Conservation (phyloP, 495 filamentous ascomycete species). For the Lichenothelia convexa region DNA sequence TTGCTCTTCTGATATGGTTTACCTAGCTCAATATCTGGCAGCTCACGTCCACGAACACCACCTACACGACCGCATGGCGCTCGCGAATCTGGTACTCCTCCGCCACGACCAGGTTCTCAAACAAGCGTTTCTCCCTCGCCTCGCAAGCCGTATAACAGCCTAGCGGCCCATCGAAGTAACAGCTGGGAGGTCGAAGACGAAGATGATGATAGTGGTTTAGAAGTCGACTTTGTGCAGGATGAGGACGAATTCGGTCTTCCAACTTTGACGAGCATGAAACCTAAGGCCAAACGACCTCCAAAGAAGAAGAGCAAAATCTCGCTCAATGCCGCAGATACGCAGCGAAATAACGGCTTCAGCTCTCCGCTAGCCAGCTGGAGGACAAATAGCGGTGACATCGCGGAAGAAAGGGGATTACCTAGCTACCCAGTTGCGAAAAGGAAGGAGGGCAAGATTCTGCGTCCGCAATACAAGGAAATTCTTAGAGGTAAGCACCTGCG, state of each 20-base stretch:
- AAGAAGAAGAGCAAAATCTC: slow-evolving; percentile 29
- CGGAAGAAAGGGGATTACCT: slow-evolving; percentile 71
- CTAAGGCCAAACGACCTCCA: slow-evolving; percentile 38
- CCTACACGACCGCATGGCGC: slow-evolving; percentile 26
- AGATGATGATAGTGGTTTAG: slow-evolving; percentile 30
- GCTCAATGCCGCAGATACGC: slow-evolving; percentile 16
- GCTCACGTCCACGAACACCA: slow-evolving; percentile 43
- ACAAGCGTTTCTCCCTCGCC: slow-evolving; percentile 37
- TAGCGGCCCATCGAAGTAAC: slow-evolving; percentile 54
- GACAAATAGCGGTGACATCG: slow-evolving; percentile 77
- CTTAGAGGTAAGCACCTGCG: no score
- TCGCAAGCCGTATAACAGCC: slow-evolving; percentile 52
- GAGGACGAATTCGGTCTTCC: slow-evolving; percentile 91
- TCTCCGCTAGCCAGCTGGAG: slow-evolving; percentile 16
- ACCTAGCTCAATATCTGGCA: slow-evolving; percentile 33
- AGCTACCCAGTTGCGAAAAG: slow-evolving; percentile 76
- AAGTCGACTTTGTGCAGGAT: slow-evolving; percentile 60
- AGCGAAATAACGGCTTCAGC: slow-evolving; percentile 6
- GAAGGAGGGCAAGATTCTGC: slow-evolving; percentile 79
- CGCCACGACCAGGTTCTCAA: slow-evolving; percentile 18
- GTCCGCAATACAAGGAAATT: slow-evolving; percentile 95
- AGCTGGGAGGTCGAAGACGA: slow-evolving; percentile 56
- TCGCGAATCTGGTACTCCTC: slow-evolving; percentile 31
- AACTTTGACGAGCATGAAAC: slow-evolving; percentile 72
- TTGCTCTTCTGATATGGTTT: neutral